Conservation (phyloP, 1,284 basidiomycete genomes). For the Phaffia rhodozyma region DNA sequence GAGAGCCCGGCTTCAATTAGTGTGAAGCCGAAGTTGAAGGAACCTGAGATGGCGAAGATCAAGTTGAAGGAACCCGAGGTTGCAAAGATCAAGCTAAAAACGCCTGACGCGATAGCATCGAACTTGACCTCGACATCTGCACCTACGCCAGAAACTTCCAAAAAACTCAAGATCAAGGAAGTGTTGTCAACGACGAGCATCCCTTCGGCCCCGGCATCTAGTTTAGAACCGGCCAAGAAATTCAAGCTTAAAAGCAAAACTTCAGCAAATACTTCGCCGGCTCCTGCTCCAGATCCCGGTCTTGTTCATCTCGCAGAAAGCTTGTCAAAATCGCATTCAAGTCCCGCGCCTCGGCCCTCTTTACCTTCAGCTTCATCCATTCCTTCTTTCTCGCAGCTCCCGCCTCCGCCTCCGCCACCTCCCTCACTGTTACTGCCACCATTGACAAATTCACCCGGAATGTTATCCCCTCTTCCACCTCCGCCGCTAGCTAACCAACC, state of each 20-base stretch:
- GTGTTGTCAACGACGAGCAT: slow-evolving; percentile 1
- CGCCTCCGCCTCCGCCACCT: slow-evolving; percentile 23
- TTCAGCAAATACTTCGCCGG: not conserved
- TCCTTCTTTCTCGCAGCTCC: not conserved
- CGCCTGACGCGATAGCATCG: not conserved
- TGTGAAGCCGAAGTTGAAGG: too few species aligned
- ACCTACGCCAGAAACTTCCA: slow-evolving; percentile 19
- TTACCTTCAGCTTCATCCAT: not conserved
- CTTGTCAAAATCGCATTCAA: slow-evolving; percentile 3
- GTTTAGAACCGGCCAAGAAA: too few species aligned
- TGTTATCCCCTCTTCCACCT: slow-evolving; percentile 14
- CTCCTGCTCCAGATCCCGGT: not conserved
- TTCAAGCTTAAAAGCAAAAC: too few species aligned
- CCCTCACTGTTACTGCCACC: slow-evolving; percentile 29
- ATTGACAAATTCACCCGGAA: slow-evolving; percentile 18
- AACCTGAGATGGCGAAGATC: too few species aligned
- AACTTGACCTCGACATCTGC: not conserved
- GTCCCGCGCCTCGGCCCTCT: not conserved
- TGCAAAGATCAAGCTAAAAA: not conserved
- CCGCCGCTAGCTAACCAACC: not conserved
- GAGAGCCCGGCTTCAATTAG: too few species aligned
- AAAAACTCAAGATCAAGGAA: slow-evolving; percentile 26
- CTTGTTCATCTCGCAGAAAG: not conserved
- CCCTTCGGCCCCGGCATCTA: not conserved
- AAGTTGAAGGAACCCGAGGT: too few species aligned